A percentile compares a stretch with the other conserved stretches of the same genome.
Evolutionary conservation across 2,329 filamentous ascomycete species (phyloP).

Genomic region (Uncinocarpus reesii): DNA sequence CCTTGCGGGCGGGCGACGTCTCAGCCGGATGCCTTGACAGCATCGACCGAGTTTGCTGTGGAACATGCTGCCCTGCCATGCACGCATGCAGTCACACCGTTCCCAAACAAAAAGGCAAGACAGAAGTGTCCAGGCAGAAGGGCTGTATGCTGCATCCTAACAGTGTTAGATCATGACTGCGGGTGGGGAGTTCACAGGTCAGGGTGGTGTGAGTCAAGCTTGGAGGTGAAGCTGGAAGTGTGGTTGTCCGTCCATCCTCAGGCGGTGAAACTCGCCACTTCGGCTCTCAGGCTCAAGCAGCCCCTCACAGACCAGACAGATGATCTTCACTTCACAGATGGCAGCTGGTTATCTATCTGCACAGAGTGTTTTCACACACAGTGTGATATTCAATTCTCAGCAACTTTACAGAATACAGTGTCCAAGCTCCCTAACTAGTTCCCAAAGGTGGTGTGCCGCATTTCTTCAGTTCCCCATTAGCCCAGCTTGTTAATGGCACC

Average conservation of each 20-base stretch:
- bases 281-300: not conserved
- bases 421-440: too few species aligned
- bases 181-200: not conserved
- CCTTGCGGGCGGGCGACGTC: conserved; percentile 20
- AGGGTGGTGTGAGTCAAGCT: not conserved
- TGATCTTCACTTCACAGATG: not conserved
- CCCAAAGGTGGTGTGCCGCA: too few species aligned
- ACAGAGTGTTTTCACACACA: too few species aligned
- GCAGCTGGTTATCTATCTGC: too few species aligned
- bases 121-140: not conserved
- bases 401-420: too few species aligned
- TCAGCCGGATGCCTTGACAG: conserved; percentile 23
- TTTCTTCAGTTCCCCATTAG: too few species aligned
- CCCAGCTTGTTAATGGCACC: not conserved
- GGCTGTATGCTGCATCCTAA: too few species aligned
- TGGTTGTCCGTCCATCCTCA: not conserved
- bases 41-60: conserved; percentile 28
- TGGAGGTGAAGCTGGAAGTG: not conserved
- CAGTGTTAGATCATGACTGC: not conserved
- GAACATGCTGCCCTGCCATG: conserved; percentile 30
- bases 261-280: conserved; percentile 11
- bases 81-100: conserved; percentile 18
- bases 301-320: not conserved
- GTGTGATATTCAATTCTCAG: too few species aligned
- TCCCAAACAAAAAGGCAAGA: conserved; percentile 6